Evolutionary conservation across 2,329 filamentous ascomycete species (phyloP), one percentile per base, ranked within the genome.

Genomic region (Beauveria caledonica): DNA sequence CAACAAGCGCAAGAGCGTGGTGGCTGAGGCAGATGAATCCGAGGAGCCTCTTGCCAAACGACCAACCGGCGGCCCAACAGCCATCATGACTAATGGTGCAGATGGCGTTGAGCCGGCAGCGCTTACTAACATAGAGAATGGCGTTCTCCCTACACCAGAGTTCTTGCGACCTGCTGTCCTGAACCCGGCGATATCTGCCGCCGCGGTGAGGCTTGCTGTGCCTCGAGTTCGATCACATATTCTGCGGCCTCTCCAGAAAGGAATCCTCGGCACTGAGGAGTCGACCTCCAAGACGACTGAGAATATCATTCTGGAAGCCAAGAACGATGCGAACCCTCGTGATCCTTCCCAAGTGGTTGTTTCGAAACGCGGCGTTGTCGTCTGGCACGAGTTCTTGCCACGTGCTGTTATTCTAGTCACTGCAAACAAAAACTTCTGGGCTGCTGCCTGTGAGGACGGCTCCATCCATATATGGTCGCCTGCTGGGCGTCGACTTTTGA

Each of bases 341-440:
- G 93, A 97, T 62, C 94, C 94, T 1, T 89, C 91, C 5, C 86
- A 90, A 39, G 85, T 99, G 46, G 89, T 86, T 5, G 86, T 94
- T 44, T 89, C 86, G 2, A 93, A 91, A 70, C 85, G 90, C 59
- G 91, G 91, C 5, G 85, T 87, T 60, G 79, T 88, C 1, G 73
- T 97, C 3, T 99, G 95, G 94, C 90, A 97, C 68, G 95, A 99
- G 69, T 99, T 90, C 68, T 77, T 99, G 15, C 92, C 93, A 0
- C 84, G 88, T 62, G 86, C 91, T 6, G 89, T 96, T 25, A 83
- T 99, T n/a, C 81, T 97, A 1, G 87, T 95, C 1, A 94, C 93
- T 0, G 95, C 92, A 2, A 97, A 92, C 72, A 86, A 88, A 67
- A 86, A 89, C 66, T 92, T 97, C 70, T 99, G 94, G 89, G 88